Evolutionary conservation across 257 asterid species (phyloP).

Genomic region (Avicennia marina): DNA sequence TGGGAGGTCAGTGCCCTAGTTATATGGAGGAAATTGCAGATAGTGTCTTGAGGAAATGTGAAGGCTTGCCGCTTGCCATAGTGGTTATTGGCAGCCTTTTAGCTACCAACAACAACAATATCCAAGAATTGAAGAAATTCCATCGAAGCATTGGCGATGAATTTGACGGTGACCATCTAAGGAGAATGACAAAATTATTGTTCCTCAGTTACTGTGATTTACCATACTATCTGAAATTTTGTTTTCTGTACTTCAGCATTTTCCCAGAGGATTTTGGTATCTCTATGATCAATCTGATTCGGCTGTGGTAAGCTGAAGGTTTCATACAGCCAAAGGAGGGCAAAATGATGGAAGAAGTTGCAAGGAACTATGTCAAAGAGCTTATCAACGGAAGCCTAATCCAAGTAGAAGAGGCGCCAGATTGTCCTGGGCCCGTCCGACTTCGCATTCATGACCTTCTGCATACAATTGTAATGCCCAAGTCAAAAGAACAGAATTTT

Average conservation of each 20-base stretch:
- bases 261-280: slow-evolving; percentile 1
- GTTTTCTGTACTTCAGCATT: slow-evolving; percentile 17
- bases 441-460: slow-evolving; percentile 15
- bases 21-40: slow-evolving; percentile 6
- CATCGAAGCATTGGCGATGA: slow-evolving; percentile 21
- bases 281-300: neutral
- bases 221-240: slow-evolving; percentile 10
- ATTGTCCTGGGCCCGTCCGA: neutral
- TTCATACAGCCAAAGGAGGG: neutral
- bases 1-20: slow-evolving; percentile 9
- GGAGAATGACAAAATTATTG: neutral
- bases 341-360: slow-evolving; percentile 18
- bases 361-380: neutral
- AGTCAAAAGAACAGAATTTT: slow-evolving; percentile 17
- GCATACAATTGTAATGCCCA: slow-evolving; percentile 3
- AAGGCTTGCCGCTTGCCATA: slow-evolving; percentile 28
- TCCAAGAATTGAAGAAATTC: slow-evolving; percentile 22
- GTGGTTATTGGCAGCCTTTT: slow-evolving; percentile 20
- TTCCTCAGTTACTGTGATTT: slow-evolving; percentile 17
- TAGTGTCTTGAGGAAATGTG: slow-evolving; percentile 9
- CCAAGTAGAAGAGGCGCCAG: neutral
- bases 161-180: slow-evolving; percentile 4
- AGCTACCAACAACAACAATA: slow-evolving; percentile 5
- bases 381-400: slow-evolving; percentile 16
- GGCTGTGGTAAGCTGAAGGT: slow-evolving; percentile 20